Percentiles rank a stretch among this genome's conserved stretches.
phyloP scores from a whole-genome alignment of 2,329 filamentous ascomycete species.

The Onygenales sp. region DNA sequence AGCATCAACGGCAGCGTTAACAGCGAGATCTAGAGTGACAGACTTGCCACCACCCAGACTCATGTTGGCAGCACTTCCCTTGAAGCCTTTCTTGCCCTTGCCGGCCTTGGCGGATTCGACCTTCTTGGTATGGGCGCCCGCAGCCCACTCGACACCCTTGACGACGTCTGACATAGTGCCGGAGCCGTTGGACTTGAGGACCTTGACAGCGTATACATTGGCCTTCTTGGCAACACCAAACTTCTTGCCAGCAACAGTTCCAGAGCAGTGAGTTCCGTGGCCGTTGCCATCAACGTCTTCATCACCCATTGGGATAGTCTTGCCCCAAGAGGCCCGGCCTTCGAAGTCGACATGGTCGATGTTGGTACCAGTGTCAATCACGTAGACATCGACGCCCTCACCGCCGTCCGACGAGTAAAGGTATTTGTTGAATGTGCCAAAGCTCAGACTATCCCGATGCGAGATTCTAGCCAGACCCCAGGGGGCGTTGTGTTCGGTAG shows the following conservation, averaged over 20 bases:
- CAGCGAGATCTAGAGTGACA: constrained; percentile 75
- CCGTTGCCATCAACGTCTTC: constrained; percentile 90
- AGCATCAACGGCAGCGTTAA: constrained; percentile 84
- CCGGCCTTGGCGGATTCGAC: constrained; percentile 71
- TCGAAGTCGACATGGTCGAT: constrained; percentile 91
- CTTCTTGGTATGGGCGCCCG: constrained; percentile 66
- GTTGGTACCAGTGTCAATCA: constrained; percentile 98
- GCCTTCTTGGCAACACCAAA: constrained; percentile 99
- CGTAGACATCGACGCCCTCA: constrained; percentile 96
- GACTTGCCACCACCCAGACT: constrained; percentile 97
- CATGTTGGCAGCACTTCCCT: constrained; percentile 99
- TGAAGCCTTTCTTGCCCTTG: constrained; percentile 89
- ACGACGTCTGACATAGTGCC: constrained; percentile 98
- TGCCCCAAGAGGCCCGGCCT: constrained; percentile 90
- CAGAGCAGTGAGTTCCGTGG: constrained; percentile 98
- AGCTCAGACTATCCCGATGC: constrained; percentile 76
- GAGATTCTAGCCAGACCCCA: constrained; percentile 99
- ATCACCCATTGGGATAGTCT: constrained; percentile 82
- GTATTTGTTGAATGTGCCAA: constrained; percentile 97
- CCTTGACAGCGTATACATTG: constrained; percentile 93
- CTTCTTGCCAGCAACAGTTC: constrained; percentile 95
- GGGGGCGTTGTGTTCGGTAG: constrained; percentile 84
- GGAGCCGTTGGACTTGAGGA: constrained; percentile 91
- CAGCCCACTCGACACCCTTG: constrained; percentile 94
- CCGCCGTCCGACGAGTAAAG: constrained; percentile 81